Conservation (phyloP, 2,329 filamentous ascomycete species). For the Sporothrix schenckii region DNA sequence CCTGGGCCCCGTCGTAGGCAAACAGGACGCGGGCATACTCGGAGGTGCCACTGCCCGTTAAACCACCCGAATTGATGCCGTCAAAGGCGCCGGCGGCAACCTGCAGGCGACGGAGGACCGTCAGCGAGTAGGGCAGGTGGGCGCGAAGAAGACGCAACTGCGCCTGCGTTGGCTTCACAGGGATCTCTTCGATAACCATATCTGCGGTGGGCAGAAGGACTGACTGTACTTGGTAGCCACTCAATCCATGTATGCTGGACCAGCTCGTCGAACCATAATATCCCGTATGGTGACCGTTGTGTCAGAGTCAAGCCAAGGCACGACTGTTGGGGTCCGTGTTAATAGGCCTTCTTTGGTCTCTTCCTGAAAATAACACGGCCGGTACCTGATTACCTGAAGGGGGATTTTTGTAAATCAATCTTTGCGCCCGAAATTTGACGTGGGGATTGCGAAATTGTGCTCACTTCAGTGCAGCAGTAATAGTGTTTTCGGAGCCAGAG, state of each 20-base stretch:
- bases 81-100: conserved; percentile 44
- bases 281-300: background rate
- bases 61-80: conserved; percentile 40
- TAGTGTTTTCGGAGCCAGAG: background rate
- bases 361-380: conserved; percentile 5
- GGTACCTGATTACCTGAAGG: background rate
- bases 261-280: too few species aligned
- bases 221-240: background rate
- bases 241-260: background rate
- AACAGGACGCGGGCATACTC: conserved; percentile 50
- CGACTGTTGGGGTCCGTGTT: background rate
- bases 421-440: background rate
- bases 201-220: background rate
- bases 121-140: conserved; percentile 61
- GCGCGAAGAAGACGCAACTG: conserved; percentile 54
- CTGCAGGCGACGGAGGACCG: conserved; percentile 65
- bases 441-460: conserved; percentile 1
- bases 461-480: background rate
- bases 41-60: conserved; percentile 48
- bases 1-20: conserved; percentile 38
- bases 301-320: background rate
- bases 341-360: background rate
- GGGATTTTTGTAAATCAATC: background rate
- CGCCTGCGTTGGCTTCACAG: conserved; percentile 34
- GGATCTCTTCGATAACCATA: conserved; percentile 36